Evolutionary conservation across 768 basidiomycete genomes (phyloP).

Genomic region (Amanita phalloides): DNA sequence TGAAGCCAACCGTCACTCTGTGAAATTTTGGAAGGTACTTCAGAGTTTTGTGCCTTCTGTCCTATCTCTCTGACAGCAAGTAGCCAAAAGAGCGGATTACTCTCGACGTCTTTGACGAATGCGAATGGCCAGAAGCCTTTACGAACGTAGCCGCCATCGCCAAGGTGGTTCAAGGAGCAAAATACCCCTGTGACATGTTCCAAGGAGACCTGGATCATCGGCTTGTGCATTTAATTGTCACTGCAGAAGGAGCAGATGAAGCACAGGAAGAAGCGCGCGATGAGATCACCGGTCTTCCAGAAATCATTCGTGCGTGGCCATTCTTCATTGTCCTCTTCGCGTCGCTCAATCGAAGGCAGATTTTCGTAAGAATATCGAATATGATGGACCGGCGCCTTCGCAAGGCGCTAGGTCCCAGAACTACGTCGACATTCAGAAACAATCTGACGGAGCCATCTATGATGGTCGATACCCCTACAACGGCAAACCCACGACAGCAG

Average conservation of each 20-base stretch:
- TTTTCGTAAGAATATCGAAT: conserved; percentile 32
- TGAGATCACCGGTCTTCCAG: background rate
- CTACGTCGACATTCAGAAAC: conserved; percentile 4
- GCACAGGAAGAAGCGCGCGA: background rate
- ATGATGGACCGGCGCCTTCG: background rate
- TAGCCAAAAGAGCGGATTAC: background rate
- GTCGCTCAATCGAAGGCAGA: conserved; percentile 15
- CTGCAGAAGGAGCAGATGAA: background rate
- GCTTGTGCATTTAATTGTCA: background rate
- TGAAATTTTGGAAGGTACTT: background rate
- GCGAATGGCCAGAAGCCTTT: background rate
- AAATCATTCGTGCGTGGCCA: conserved; percentile 18
- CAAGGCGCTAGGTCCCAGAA: background rate
- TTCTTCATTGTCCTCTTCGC: background rate
- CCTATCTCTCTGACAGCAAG: background rate
- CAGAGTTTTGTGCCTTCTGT: background rate
- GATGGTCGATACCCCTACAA: conserved; percentile 9
- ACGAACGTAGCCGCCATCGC: background rate
- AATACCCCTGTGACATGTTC: background rate
- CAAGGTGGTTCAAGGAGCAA: background rate
- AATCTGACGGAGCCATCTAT: conserved; percentile 6
- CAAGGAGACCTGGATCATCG: background rate
- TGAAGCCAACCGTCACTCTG: background rate
- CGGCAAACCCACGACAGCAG: conserved; percentile 7
- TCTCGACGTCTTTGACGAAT: background rate